Base-by-base conservation (phyloP, 2,329 filamentous ascomycete species). In the Claviceps paspali region DNA sequence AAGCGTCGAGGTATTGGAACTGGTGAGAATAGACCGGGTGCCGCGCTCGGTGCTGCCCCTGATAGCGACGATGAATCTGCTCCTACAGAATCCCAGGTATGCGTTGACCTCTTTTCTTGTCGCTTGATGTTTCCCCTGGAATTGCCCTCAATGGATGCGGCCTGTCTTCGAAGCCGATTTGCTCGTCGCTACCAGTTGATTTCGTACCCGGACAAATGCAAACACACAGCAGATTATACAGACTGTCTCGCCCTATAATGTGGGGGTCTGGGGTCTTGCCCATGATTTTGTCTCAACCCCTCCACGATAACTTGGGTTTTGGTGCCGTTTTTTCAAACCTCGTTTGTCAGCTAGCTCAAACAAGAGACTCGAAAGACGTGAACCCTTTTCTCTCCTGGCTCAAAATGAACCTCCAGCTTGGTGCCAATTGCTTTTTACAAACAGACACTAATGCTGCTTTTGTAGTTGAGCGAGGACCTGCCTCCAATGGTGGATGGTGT, bases 21-120 rank as follows among this genome's bases (percentile, higher is more conserved):
- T 47, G 78, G 82, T 51, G 82, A 84, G 61, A 74, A 77, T 62
- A 76, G 81, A 40, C 82, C 80, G 41, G 83, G 84, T 56, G 83
- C 83, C 49, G 79, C 82, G 48, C 70, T 93, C 45, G 85, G 84
- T 52, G 85, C 86, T 49, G 85, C 84, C 44, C 82, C 85, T 47
- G 91, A 98, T 63, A 96, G 91, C 61, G 91, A 98, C 58, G 91
- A 98, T 77, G 91, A 96, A 58, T 83, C 84, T 48, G 80, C 79
- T 51, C 88, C 87, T 48, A 93, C 88, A 46, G 91, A 98, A 68
- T 86, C 80, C 54, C 88, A 98, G 81, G 91, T 96, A 79, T 49
- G 47, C 21, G 34, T 43, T 38, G 35, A 40, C 39, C 38, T 28
- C 23, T 31, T 33, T 24, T 11, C 19, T 27, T 34, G 7, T 23